Evolutionary conservation across 2,329 filamentous ascomycete species (phyloP), one percentile per base, ranked within the genome.

Genomic region (Xylariaceae sp.): DNA sequence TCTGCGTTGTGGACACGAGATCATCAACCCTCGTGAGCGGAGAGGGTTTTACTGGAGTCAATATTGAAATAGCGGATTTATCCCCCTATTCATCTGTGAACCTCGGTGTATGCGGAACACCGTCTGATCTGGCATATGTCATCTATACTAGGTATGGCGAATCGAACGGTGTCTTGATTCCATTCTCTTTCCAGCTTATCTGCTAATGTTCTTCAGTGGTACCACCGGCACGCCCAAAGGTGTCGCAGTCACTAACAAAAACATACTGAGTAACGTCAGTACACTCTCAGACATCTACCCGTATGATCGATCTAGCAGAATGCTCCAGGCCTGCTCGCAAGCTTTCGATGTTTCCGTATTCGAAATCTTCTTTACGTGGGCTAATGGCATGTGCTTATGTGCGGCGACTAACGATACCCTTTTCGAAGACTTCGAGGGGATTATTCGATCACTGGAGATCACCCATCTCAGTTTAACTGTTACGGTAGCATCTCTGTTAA

Each of bases 301-400:
- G 0, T 75, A 76, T 0, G 69, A 74, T 0, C 66, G 66, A 1
- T 66, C 73, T 1, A 82, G 85, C 0, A 82, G 85, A n/a, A 77
- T 96, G 37, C 77, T 96, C 0, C 92, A 96, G 72, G 85, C 89
- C 1, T 95, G 89, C 68, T 93, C 90, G 0, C 89, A 92, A 68
- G 88, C 88, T 0, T 96, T 95, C 69, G 90, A 95, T 68, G 86
- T 95, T 1, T 95, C 90, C 0, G 88, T 95, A 0, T 95, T 95
- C 70, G 92, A 96, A 68, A 92, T 95, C 11, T 93, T 96, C 71
- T 95, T 90, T 67, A 79, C 90, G 0, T 95, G 91, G 88, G 82
- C 83, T 51, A 80, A 81, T 39, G 90, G 90, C 3, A 90, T 93
- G 77, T 88, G 87, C 61, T 77, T 96, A 10, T 96, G 89, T 69